Evolutionary conservation across 2,329 filamentous ascomycete species (phyloP).

Genomic region (Hymenoscyphus albidus): DNA sequence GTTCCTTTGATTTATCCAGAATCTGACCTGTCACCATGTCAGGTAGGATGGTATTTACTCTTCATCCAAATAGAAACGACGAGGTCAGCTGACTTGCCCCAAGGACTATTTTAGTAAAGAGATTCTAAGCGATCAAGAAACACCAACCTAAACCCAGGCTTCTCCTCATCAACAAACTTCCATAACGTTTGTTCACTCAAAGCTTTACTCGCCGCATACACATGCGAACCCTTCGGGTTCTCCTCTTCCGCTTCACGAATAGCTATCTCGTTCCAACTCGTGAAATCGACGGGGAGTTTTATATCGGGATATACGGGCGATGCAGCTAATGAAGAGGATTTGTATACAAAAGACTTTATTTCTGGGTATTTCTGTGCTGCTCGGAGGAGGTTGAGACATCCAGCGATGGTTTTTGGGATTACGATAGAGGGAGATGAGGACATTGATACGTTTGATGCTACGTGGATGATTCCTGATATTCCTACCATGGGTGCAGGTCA

Average conservation of each 20-base stretch:
- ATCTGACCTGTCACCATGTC: constrained; percentile 29
- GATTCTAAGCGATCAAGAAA: neutral
- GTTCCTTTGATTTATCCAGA: neutral
- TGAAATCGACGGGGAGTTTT: neutral
- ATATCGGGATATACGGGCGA: neutral
- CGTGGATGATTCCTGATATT: neutral
- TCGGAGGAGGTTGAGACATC: neutral
- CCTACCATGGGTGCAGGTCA: neutral
- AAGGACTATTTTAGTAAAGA: neutral
- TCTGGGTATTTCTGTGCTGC: neutral
- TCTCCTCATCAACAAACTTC: constrained; percentile 14
- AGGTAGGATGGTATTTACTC: constrained; percentile 6
- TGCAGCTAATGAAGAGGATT: neutral
- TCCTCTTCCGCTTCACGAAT: neutral
- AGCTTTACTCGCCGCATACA: constrained; percentile 33
- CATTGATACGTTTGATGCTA: neutral
- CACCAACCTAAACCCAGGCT: neutral
- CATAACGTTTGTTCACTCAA: constrained; percentile 36
- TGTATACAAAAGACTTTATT: neutral
- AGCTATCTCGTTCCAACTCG: neutral
- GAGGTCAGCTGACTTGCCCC: neutral
- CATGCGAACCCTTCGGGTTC: neutral
- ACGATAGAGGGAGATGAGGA: neutral
- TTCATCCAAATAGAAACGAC: neutral
- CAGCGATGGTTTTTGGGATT: neutral